These are phyloP conservation scores for Podospora tetraspora DNA, from an alignment of 495 filamentous ascomycete species.

Conservation along the genomic window DNA sequence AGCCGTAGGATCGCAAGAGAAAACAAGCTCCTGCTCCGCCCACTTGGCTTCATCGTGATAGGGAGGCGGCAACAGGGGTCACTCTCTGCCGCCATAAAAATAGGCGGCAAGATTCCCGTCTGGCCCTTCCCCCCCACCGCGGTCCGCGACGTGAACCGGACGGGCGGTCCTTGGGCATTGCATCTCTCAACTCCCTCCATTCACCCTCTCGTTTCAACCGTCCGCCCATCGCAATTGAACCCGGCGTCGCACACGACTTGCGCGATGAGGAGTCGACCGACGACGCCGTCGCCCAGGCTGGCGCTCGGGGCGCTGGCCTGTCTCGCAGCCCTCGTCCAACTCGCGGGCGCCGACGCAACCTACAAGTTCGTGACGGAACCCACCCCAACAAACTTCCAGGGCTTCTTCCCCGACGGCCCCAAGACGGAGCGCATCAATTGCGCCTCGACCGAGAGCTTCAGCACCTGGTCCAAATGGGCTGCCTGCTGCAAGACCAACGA, in stretches of 20 bases:
- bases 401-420: not conserved
- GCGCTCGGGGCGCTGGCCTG: not conserved
- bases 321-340: not conserved
- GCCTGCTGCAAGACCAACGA: not conserved
- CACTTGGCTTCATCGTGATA: not conserved
- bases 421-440: not conserved
- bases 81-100: not conserved
- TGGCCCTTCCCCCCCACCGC: not conserved
- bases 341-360: not conserved
- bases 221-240: not conserved
- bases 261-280: not conserved
- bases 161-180: not conserved
- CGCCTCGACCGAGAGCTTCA: not conserved
- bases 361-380: not conserved
- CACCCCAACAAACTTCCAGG: not conserved
- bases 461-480: not conserved
- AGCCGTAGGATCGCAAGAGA: not conserved
- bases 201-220: not conserved
- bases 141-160: not conserved
- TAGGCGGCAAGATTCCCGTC: not conserved
- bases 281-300: not conserved
- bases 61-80: not conserved
- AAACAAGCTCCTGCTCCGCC: not conserved
- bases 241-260: not conserved
- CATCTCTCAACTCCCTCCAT: not conserved